Evolutionary conservation across 2,329 filamentous ascomycete species (phyloP).

Genomic region (Huntiella abstrusa): DNA sequence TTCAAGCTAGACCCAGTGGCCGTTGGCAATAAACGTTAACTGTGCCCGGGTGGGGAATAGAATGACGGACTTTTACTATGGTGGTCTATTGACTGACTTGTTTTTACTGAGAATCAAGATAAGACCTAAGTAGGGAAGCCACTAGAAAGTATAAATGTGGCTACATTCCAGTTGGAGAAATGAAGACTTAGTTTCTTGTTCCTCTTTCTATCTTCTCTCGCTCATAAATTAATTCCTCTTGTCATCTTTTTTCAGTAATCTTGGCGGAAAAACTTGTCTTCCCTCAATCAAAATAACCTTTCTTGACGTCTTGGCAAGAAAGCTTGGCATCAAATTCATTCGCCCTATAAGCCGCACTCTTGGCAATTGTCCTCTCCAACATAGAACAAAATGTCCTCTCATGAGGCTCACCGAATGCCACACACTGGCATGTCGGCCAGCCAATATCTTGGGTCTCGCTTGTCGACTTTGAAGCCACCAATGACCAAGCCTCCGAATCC

Average conservation of each 20-base stretch:
- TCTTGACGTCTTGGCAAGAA: not conserved
- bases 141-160: not conserved
- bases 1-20: no score
- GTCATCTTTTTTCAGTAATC: not conserved
- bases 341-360: not conserved
- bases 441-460: constrained; percentile 30
- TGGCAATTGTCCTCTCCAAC: not conserved
- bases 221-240: not conserved
- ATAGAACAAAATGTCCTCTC: not conserved
- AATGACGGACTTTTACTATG: no score
- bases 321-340: not conserved
- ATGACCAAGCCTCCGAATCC: constrained; percentile 36
- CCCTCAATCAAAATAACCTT: not conserved
- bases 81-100: no score
- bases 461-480: constrained; percentile 37
- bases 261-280: not conserved
- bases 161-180: not conserved
- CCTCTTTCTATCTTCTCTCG: not conserved
- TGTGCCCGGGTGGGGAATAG: no score
- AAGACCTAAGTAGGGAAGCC: no score
- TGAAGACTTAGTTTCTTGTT: not conserved
- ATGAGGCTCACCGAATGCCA: constrained; percentile 13
- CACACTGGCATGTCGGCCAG: constrained; percentile 21
- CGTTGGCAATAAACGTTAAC: no score
- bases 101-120: no score